phyloP scores from a whole-genome alignment of 192 early-diverging fungal genomes.

The Podila minutissima region DNA sequence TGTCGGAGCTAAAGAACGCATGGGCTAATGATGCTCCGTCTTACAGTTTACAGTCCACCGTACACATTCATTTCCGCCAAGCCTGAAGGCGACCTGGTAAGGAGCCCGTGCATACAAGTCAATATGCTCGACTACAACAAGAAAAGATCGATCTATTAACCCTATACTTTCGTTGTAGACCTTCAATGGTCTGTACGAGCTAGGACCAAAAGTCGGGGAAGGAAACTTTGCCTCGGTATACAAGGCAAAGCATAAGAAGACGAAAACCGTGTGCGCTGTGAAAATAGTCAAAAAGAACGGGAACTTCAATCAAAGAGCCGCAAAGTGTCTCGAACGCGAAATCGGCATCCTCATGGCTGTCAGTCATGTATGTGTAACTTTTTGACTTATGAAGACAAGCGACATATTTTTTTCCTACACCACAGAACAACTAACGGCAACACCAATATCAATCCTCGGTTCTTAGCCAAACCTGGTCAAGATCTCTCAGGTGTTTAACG shows the following conservation, averaged over 20 bases:
- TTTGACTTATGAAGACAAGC: background rate
- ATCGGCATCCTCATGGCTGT: slow-evolving; percentile 75
- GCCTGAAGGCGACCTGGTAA: slow-evolving; percentile 29
- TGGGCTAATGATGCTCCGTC: too few species aligned
- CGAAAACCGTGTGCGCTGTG: slow-evolving; percentile 67
- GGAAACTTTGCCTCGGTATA: slow-evolving; percentile 76
- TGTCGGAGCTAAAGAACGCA: too few species aligned
- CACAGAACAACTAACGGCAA: slow-evolving; percentile 1
- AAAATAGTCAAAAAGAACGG: slow-evolving; percentile 81
- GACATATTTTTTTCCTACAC: background rate
- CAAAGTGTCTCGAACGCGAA: slow-evolving; percentile 68
- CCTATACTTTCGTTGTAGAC: slow-evolving; percentile 12
- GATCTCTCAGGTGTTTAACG: slow-evolving; percentile 32
- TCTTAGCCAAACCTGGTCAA: slow-evolving; percentile 31
- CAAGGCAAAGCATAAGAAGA: slow-evolving; percentile 59
- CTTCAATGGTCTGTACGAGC: slow-evolving; percentile 39
- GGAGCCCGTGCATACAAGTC: background rate
- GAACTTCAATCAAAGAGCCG: slow-evolving; percentile 71
- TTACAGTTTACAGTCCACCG: too few species aligned
- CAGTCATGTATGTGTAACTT: slow-evolving; percentile 57
- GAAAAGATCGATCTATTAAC: background rate
- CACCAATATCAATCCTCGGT: slow-evolving; percentile 31
- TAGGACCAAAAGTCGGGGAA: slow-evolving; percentile 33
- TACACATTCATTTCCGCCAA: slow-evolving; percentile 32
- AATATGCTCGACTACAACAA: background rate